These are phyloP conservation scores for Herpetospermum pedunculosum DNA, from an alignment of 306 rosid genomes.

Conservation along the genomic window DNA sequence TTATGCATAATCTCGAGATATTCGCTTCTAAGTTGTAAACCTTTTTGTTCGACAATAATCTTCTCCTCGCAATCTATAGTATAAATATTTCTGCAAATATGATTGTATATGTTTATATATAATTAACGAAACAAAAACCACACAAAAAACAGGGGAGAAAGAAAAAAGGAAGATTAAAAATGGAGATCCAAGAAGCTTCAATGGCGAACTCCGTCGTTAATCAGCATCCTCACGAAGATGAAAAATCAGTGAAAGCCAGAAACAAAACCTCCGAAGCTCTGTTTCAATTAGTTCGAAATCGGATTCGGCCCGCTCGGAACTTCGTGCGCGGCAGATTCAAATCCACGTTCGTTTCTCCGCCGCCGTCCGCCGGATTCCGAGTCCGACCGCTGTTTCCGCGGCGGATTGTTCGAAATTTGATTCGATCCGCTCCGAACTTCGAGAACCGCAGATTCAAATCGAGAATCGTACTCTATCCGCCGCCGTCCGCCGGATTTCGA, in stretches of 20 bases:
- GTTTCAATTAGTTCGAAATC: slow-evolving; percentile 26
- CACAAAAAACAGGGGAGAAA: background rate
- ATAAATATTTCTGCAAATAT: background rate
- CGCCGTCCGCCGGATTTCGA: background rate
- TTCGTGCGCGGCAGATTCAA: slow-evolving; percentile 78
- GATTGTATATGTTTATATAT: background rate
- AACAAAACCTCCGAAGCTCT: background rate
- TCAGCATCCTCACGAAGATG: background rate
- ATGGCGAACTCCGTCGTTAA: background rate
- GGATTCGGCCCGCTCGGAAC: slow-evolving; percentile 98
- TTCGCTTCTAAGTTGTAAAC: no score
- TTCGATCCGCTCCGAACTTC: background rate
- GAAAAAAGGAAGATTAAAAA: background rate
- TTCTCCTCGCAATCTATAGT: background rate
- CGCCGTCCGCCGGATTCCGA: background rate
- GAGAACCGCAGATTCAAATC: background rate
- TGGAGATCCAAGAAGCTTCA: background rate
- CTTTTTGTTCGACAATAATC: background rate
- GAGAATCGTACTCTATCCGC: slow-evolving; percentile 16
- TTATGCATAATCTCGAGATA: no score
- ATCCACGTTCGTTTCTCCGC: slow-evolving; percentile 18
- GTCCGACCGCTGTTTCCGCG: background rate
- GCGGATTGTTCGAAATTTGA: background rate
- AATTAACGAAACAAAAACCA: background rate
- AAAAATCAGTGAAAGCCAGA: background rate